phyloP scores from a whole-genome alignment of 768 basidiomycete species.

The Tylopilus vinaceipallidus region DNA sequence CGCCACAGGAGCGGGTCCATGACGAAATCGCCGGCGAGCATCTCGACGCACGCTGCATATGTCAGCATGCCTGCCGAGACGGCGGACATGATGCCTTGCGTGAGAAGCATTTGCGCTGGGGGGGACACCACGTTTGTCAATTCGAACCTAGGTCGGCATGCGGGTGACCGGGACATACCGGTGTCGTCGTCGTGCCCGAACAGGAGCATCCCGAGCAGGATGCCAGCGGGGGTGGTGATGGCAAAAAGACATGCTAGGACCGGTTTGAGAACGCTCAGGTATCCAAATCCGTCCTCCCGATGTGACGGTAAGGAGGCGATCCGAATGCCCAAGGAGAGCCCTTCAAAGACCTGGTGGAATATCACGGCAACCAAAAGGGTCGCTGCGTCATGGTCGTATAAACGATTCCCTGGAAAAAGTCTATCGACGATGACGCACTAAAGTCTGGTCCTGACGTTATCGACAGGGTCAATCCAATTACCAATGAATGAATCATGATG shows the following conservation, averaged over 20 bases:
- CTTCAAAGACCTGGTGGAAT: conserved; percentile 86
- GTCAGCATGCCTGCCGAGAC: conserved; percentile 82
- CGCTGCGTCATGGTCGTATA: conserved; percentile 37
- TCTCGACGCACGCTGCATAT: conserved; percentile 81
- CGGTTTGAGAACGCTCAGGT: conserved; percentile 42
- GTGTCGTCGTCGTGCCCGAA: conserved; percentile 37
- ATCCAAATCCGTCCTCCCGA: conserved; percentile 18
- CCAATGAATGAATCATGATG: conserved; percentile 82
- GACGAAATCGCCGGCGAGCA: conserved; percentile 85
- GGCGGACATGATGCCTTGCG: conserved; percentile 77
- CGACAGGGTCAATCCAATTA: conserved; percentile 76
- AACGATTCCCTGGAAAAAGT: not conserved
- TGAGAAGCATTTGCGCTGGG: conserved; percentile 49
- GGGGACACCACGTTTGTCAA: not conserved
- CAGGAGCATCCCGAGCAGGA: conserved; percentile 53
- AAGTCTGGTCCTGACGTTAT: conserved; percentile 71
- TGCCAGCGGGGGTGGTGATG: conserved; percentile 70
- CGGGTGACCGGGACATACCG: conserved; percentile 16
- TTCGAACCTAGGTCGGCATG: not conserved
- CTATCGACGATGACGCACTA: conserved; percentile 42
- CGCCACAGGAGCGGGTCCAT: conserved; percentile 57
- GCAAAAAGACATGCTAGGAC: conserved; percentile 64
- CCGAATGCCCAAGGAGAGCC: conserved; percentile 77
- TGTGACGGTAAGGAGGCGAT: conserved; percentile 63
- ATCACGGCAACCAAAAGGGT: conserved; percentile 71